These are phyloP conservation scores for Steccherinum ochraceum DNA, from an alignment of 768 basidiomycete species.

Conservation along the genomic window DNA sequence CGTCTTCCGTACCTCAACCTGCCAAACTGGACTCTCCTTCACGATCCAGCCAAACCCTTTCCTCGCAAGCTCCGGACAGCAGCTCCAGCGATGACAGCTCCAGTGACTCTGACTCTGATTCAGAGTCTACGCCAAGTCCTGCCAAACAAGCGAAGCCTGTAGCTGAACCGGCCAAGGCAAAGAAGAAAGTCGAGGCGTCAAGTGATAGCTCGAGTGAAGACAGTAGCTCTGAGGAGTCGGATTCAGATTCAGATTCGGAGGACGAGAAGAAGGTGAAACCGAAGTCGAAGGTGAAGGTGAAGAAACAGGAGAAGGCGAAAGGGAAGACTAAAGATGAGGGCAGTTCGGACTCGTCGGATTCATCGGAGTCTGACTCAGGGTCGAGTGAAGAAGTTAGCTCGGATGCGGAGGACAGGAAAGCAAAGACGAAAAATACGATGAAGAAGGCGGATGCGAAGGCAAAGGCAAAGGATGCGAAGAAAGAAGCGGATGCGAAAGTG, in stretches of 20 bases:
- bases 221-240: neutral
- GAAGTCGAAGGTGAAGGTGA: conserved; percentile 1
- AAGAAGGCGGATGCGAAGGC: conserved; percentile 1
- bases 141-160: neutral
- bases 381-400: conserved; percentile 7
- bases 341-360: conserved; percentile 6
- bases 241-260: neutral
- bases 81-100: conserved; percentile 1
- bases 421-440: neutral
- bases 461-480: neutral
- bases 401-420: conserved; percentile 1
- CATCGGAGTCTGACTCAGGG: conserved; percentile 1
- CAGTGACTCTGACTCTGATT: conserved; percentile 4
- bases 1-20: neutral
- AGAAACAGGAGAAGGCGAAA: neutral
- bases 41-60: conserved; percentile 9
- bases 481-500: neutral
- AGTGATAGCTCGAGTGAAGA: conserved; percentile 9
- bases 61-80: conserved; percentile 2
- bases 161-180: conserved; percentile 2
- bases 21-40: conserved; percentile 2
- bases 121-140: neutral
- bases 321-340: conserved; percentile 2
- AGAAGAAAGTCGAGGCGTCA: conserved; percentile 5
- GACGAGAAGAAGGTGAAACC: neutral